phyloP scores from a whole-genome alignment of 805 yeast genomes.

The Starmerella lactis-condensi region DNA sequence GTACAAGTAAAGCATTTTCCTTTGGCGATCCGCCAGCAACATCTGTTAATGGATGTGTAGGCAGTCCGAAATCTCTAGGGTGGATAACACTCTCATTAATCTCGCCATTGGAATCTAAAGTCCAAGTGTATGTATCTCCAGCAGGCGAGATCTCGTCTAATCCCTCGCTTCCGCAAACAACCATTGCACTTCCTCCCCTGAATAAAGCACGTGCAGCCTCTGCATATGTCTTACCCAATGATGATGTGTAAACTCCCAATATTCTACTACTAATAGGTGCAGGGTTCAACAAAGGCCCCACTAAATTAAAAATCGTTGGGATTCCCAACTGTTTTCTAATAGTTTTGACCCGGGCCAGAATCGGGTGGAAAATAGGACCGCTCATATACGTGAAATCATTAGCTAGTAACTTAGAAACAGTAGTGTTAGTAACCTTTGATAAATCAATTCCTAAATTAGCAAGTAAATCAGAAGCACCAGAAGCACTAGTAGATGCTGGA shows the following conservation, averaged over 20 bases:
- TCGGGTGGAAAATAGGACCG: constrained; percentile 90
- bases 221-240: constrained; percentile 68
- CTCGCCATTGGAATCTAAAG: constrained; percentile 28
- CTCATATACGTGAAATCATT: constrained; percentile 48
- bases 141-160: constrained; percentile 87
- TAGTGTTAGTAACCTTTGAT: constrained; percentile 40
- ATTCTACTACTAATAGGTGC: constrained; percentile 63
- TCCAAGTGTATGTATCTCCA: constrained; percentile 71
- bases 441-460: constrained; percentile 68
- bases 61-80: constrained; percentile 67
- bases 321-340: constrained; percentile 65
- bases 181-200: constrained; percentile 38
- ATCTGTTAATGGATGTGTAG: constrained; percentile 44
- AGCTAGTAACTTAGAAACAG: constrained; percentile 39
- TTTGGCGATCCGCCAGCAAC: constrained; percentile 76
- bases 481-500: constrained; percentile 78
- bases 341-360: constrained; percentile 66
- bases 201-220: constrained; percentile 49
- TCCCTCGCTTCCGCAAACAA: constrained; percentile 85
- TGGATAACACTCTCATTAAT: constrained; percentile 19
- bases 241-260: constrained; percentile 72
- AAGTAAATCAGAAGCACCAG: constrained; percentile 88
- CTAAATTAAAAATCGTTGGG: constrained; percentile 82
- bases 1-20: constrained; percentile 55
- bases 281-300: constrained; percentile 91